Evolutionary conservation across 1,139 yeast species (phyloP), one percentile per base, ranked within the genome.

Genomic region (Yamadazyma jaroonii): DNA sequence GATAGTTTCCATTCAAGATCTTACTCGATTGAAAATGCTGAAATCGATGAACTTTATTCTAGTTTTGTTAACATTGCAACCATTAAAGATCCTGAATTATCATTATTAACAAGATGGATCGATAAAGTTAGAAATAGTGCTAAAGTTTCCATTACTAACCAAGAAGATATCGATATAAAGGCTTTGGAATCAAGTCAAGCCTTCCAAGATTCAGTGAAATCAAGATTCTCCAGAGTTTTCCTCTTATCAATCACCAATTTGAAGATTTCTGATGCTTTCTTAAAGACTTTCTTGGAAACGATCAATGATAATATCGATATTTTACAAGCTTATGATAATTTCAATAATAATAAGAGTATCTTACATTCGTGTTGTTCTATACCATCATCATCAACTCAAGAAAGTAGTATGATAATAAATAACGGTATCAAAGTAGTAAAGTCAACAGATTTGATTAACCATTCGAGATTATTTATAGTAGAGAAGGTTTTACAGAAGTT

Each of bases 41-140:
- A 74, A 44, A 72, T 75, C 24, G 89, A 84, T 54, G 89, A 82
- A 48, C 59, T 84, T 12, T 83, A 81, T 55, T 64, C 80, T 14
- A 83, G 83, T 56, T 82, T 84, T 50, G 74, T 83, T 41, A 75
- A 76, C 46, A 74, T 83, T 13, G 84, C 75, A 9, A 70, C 75
- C 11, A 61, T 67, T 9, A 68, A 70, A 41, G 74, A 67, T 32
- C 66, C 69, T 1, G 75, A 69, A 40, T 49, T 74, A 26, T 63
- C 74, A 46, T 61, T 64, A 43, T 48, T 75, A 52, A 67, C 55
- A 39, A 71, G 82, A 43, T 79, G 72, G 69, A 62, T 63, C 48
- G 79, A 67, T 49, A 80, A 64, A 55, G 70, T 64, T 43, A 67
- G 58, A 39, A 56, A 60, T 27, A 51, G 62, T 61, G 37, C 47